Evolutionary conservation across 2,329 filamentous ascomycete species (phyloP).

Genomic region (Thielaviopsis punctulata): DNA sequence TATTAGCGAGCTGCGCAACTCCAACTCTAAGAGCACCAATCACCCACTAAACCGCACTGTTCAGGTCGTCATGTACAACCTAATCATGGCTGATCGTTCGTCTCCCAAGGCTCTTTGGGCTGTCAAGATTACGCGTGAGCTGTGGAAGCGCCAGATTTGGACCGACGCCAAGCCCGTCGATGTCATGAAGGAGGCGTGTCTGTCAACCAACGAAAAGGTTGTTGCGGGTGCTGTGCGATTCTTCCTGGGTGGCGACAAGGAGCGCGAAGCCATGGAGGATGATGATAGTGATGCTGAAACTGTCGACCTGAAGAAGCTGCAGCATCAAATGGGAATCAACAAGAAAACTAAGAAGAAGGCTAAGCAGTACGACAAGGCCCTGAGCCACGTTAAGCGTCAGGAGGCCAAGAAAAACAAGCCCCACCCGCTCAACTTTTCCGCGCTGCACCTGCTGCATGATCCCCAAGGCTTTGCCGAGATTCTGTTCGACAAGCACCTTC

Average conservation of each 20-base stretch:
- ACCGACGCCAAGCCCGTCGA: conserved; percentile 89
- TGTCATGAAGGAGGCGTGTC: conserved; percentile 85
- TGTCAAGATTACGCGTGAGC: conserved; percentile 81
- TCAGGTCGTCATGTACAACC: conserved; percentile 82
- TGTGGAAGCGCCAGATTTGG: conserved; percentile 96
- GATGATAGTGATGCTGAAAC: conserved; percentile 72
- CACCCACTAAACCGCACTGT: conserved; percentile 86
- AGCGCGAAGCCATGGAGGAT: conserved; percentile 82
- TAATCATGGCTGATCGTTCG: conserved; percentile 69
- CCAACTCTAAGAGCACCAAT: conserved; percentile 75
- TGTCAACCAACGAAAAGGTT: conserved; percentile 88
- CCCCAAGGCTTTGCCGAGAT: conserved; percentile 85
- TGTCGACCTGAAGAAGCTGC: conserved; percentile 61
- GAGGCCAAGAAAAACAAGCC: conserved; percentile 80
- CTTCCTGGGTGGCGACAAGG: conserved; percentile 91
- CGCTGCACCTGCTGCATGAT: conserved; percentile 81
- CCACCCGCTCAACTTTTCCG: conserved; percentile 87
- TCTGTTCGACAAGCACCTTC: conserved; percentile 79
- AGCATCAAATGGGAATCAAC: conserved; percentile 79
- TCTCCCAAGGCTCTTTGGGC: conserved; percentile 88
- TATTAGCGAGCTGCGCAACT: conserved; percentile 70
- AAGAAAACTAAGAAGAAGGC: conserved; percentile 89
- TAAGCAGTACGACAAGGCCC: conserved; percentile 61
- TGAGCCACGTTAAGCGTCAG: conserved; percentile 63
- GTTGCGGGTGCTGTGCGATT: conserved; percentile 75